Evolutionary conservation across 768 basidiomycete genomes (phyloP).

Genomic region (Cystofilobasidium capitatum): DNA sequence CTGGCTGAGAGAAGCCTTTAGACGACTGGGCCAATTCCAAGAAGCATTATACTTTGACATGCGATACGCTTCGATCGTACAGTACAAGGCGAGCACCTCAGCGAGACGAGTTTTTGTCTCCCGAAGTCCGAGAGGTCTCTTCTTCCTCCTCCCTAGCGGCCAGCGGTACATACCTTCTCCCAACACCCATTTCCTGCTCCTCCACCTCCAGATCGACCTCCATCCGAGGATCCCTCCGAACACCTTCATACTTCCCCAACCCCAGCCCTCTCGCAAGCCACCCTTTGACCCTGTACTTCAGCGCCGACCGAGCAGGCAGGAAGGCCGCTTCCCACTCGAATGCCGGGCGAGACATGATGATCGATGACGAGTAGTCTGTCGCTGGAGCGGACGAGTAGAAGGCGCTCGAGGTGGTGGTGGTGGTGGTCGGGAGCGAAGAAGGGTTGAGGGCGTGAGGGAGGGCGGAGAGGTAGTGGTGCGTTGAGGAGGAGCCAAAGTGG

Average conservation of each 20-base stretch:
- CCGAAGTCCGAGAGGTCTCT: too few species aligned
- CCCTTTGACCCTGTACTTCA: neutral
- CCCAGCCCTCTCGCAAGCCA: neutral
- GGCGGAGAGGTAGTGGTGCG: slow-evolving; percentile 10
- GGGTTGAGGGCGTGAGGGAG: slow-evolving; percentile 11
- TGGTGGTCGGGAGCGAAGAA: slow-evolving; percentile 5
- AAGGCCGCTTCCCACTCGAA: slow-evolving; percentile 16
- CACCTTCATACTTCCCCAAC: neutral
- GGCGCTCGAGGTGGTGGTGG: neutral
- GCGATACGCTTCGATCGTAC: too few species aligned
- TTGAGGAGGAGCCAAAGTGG: neutral
- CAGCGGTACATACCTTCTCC: neutral
- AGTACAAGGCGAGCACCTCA: too few species aligned
- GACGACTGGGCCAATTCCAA: too few species aligned
- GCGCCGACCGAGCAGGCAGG: neutral
- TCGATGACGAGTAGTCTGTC: slow-evolving; percentile 51
- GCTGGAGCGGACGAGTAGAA: slow-evolving; percentile 42
- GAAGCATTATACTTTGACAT: too few species aligned
- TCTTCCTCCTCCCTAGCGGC: too few species aligned
- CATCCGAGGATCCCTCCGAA: neutral
- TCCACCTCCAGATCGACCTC: neutral
- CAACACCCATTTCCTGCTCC: neutral
- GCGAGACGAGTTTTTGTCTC: too few species aligned
- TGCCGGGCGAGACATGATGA: slow-evolving; percentile 49
- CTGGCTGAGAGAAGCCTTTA: neutral